Evolutionary conservation across 2,329 filamentous ascomycete genomes (phyloP).

Genomic region (Colletotrichum limetticola): DNA sequence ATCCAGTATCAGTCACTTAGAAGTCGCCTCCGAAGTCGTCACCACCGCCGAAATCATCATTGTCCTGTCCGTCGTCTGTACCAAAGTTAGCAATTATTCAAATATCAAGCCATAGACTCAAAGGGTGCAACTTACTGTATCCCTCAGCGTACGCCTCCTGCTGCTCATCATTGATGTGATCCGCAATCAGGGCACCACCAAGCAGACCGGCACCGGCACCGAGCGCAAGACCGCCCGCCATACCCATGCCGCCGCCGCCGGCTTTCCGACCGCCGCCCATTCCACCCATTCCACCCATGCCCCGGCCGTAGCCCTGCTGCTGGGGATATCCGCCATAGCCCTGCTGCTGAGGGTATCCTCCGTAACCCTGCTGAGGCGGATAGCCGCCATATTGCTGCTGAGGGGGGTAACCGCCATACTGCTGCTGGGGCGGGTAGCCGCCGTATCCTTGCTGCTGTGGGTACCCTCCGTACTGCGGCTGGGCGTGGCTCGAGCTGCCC

Average conservation of each 20-base stretch:
- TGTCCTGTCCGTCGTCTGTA: constrained; percentile 34
- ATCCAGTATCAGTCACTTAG: constrained; percentile 38
- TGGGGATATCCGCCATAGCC: constrained; percentile 40
- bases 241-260: constrained; percentile 61
- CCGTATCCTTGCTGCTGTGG: constrained; percentile 43
- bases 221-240: constrained; percentile 77
- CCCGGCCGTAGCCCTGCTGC: constrained; percentile 43
- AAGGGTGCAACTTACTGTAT: constrained; percentile 45
- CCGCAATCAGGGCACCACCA: constrained; percentile 78
- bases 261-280: constrained; percentile 41
- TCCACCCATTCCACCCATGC: constrained; percentile 49
- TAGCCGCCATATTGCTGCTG: constrained; percentile 44
- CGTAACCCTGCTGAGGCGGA: constrained; percentile 47
- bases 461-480: constrained; percentile 43
- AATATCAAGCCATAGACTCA: not conserved
- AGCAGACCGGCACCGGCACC: constrained; percentile 85
- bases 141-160: constrained; percentile 65
- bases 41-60: constrained; percentile 40
- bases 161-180: constrained; percentile 72
- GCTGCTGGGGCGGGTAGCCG: constrained; percentile 44
- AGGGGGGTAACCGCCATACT: constrained; percentile 38
- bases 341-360: constrained; percentile 50
- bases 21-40: constrained; percentile 51
- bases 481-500: constrained; percentile 44
- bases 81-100: constrained; percentile 33